phyloP scores from a whole-genome alignment of 768 basidiomycete genomes.

The Naganishia vishniacii region DNA sequence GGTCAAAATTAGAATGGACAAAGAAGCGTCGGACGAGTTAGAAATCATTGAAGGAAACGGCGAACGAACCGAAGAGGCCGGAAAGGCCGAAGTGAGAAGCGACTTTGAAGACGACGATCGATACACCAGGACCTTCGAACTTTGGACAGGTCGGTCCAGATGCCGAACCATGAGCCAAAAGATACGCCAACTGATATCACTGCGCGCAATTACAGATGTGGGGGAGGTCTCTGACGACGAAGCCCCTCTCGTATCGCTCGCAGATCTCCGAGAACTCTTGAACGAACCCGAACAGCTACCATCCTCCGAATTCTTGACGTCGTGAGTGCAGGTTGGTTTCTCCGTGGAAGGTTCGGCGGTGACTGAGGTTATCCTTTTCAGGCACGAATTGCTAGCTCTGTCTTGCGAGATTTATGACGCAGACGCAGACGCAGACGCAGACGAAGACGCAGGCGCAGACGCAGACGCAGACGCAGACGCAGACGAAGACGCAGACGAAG shows the following conservation, averaged over 20 bases:
- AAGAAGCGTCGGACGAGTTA: neutral
- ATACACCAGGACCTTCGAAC: too few relatives aligned
- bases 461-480: too few relatives aligned
- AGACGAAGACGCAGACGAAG: too few relatives aligned
- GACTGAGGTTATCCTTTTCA: neutral
- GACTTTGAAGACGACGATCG: too few relatives aligned
- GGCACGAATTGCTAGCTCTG: slow-evolving; percentile 7
- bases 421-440: too few relatives aligned
- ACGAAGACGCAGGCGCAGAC: too few relatives aligned
- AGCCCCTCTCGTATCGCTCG: neutral
- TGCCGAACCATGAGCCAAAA: neutral
- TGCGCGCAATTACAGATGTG: neutral
- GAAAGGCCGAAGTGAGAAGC: too few relatives aligned
- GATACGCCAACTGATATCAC: neutral
- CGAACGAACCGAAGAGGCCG: too few relatives aligned
- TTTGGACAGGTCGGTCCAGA: neutral
- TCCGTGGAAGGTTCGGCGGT: too few relatives aligned
- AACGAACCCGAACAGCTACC: slow-evolving; percentile 11
- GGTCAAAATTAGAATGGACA: neutral
- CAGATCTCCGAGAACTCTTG: neutral
- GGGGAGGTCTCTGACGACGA: neutral
- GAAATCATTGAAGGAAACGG: neutral
- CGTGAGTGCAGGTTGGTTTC: neutral
- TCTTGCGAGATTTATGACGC: neutral
- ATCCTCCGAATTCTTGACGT: neutral